These are phyloP conservation scores for Suhomyces bokatorum DNA, from an alignment of 1,139 yeast genomes.

Conservation along the genomic window DNA sequence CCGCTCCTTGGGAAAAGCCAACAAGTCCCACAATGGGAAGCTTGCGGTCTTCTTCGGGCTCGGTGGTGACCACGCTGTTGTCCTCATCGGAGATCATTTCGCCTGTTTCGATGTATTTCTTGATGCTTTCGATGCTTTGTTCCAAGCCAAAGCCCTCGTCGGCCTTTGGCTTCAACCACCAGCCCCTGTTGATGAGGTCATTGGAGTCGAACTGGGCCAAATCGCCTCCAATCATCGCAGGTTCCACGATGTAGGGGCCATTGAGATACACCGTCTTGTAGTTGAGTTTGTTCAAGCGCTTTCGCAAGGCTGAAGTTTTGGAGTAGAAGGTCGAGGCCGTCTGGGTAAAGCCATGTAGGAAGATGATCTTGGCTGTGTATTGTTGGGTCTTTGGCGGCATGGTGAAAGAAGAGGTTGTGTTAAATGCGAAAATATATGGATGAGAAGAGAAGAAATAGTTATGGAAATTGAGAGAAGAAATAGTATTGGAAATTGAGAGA, in stretches of 20 bases:
- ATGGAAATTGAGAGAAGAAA: too few species aligned
- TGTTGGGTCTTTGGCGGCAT: conserved; percentile 10
- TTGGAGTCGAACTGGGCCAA: conserved; percentile 44
- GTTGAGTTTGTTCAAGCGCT: conserved; percentile 34
- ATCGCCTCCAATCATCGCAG: conserved; percentile 45
- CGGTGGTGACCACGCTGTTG: conserved; percentile 19
- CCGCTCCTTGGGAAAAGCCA: conserved; percentile 51
- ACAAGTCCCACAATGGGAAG: conserved; percentile 43
- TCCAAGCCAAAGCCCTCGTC: conserved; percentile 29
- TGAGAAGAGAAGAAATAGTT: too few species aligned
- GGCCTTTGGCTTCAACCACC: conserved; percentile 37
- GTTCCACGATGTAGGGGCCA: conserved; percentile 66
- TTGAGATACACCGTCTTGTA: conserved; percentile 70
- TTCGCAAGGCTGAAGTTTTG: conserved; percentile 47
- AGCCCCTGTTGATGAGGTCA: conserved; percentile 30
- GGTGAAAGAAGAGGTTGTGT: too few species aligned
- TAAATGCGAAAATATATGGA: too few species aligned
- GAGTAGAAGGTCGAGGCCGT: conserved; percentile 47
- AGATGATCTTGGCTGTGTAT: conserved; percentile 30
- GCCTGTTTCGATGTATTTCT: conserved; percentile 33
- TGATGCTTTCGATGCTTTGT: conserved; percentile 31
- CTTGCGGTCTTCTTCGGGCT: conserved; percentile 24
- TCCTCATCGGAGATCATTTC: conserved; percentile 34
- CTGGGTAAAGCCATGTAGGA: conserved; percentile 49
- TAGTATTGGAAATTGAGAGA: too few species aligned